Evolutionary conservation across 1,284 basidiomycete genomes (phyloP), one percentile per base, ranked within the genome.

Genomic region (Mycosarcoma mackinlayi): DNA sequence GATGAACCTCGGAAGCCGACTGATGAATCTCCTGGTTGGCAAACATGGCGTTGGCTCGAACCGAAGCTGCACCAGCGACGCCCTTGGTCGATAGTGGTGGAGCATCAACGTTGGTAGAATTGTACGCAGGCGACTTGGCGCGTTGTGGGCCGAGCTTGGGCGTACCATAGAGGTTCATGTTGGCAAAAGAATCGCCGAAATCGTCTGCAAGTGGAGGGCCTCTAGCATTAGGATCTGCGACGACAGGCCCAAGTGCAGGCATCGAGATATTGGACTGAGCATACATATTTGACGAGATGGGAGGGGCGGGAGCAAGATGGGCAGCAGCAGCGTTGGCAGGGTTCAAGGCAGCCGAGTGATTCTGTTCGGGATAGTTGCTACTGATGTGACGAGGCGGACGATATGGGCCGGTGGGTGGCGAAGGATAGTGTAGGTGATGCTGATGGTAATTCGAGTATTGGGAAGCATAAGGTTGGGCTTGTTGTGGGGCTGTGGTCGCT

Each of bases 21-120:
- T 77, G 73, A 39, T 77, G 62, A 23, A 78, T 77, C 59, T 78
- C 75, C 41, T 77, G 76, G 27, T 68, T 72, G 23, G 75, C 76
- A 51, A 77, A 77, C 37, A 59, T 55, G 18, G 73, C 73, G 37
- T 77, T 78, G 35, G 76, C 73, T 11, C 73, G 50, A 3, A 68
- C 74, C 8, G 56, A 59, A 13, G 62, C 46, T 1, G 55, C 60
- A 13, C 55, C 54, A 3, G 62, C 44, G 18, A 54, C 21, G 7
- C 39, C 54, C 23, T 59, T 62, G 21, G 51, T 50, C 1, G 52
- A 45, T 0, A n/a, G n/a, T n/a, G 57, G 21, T 21, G 40, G 6
- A 7, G 42, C 41, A 4, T 31, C 25, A 1, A 4, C 28, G 1
- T 49, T 24, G 1, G 37, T 19, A 19, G 35, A 35, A 10, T 28